Conservation (phyloP, 2,329 filamentous ascomycete species). For the Cucurbitaria berberidis region DNA sequence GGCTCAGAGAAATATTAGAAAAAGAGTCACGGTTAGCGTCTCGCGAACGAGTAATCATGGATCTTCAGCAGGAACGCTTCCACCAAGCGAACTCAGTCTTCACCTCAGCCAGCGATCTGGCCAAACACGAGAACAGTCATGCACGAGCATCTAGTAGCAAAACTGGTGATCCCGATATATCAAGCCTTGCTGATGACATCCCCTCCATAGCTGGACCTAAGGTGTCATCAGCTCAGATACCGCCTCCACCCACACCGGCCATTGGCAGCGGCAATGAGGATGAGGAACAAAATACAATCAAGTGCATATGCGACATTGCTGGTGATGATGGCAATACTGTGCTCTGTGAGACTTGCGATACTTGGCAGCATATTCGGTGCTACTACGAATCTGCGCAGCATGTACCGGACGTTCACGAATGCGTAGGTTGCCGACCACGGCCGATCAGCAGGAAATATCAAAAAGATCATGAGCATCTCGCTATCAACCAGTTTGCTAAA, state of each 20-base stretch:
- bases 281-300: conserved; percentile 54
- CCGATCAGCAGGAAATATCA: conserved; percentile 62
- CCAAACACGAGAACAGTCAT: no score
- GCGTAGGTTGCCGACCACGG: conserved; percentile 81
- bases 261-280: not conserved
- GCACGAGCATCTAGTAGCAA: no score
- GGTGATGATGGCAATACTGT: conserved; percentile 97
- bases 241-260: no score
- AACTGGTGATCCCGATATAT: no score
- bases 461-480: conserved; percentile 32
- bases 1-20: no score
- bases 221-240: no score
- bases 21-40: no score
- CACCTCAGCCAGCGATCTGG: no score
- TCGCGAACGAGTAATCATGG: no score
- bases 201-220: not conserved
- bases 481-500: conserved; percentile 54
- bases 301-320: conserved; percentile 88
- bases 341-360: conserved; percentile 88
- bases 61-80: no score
- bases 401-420: conserved; percentile 74
- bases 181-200: no score
- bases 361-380: conserved; percentile 95
- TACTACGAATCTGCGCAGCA: conserved; percentile 73
- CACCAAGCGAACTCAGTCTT: no score